phyloP scores from a whole-genome alignment of 2,329 filamentous ascomycete species.

The Colletotrichum siamense region DNA sequence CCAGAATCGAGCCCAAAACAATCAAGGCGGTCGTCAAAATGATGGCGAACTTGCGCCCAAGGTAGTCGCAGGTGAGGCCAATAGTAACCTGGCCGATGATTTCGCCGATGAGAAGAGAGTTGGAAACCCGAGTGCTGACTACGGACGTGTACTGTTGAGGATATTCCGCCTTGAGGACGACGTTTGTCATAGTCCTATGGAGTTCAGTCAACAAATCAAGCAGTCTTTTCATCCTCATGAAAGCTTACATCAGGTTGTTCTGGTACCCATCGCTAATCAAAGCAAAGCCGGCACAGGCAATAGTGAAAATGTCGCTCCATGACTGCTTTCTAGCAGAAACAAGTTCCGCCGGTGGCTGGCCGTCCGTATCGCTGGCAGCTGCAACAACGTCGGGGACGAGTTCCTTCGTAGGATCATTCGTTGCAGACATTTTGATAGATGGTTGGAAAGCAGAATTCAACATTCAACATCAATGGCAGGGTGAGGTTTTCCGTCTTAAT shows the following conservation, averaged over 20 bases:
- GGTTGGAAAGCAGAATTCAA: not conserved
- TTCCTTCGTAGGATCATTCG: not conserved
- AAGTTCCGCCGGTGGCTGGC: not conserved
- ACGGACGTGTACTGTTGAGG: slow-evolving; percentile 37
- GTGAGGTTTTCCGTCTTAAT: not conserved
- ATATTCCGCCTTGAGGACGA: slow-evolving; percentile 37
- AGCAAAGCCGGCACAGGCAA: slow-evolving; percentile 36
- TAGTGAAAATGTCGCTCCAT: slow-evolving; percentile 31
- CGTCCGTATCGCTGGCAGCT: not conserved
- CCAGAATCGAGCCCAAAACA: slow-evolving; percentile 50
- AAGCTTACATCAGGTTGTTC: slow-evolving; percentile 36
- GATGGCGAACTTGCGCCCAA: slow-evolving; percentile 53
- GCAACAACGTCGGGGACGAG: not conserved
- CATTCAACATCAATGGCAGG: not conserved
- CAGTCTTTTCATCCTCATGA: not conserved
- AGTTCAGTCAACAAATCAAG: not conserved
- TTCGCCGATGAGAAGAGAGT: slow-evolving; percentile 45
- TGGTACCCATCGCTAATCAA: slow-evolving; percentile 42
- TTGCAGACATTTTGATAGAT: not conserved
- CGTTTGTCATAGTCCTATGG: slow-evolving; percentile 31
- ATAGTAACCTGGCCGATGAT: slow-evolving; percentile 46
- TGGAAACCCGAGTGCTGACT: slow-evolving; percentile 46
- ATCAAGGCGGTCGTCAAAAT: slow-evolving; percentile 51
- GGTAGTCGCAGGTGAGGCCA: slow-evolving; percentile 51
- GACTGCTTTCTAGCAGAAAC: slow-evolving; percentile 21